Base-by-base conservation (phyloP, 768 basidiomycete species). In the Termitomyces sp. region DNA sequence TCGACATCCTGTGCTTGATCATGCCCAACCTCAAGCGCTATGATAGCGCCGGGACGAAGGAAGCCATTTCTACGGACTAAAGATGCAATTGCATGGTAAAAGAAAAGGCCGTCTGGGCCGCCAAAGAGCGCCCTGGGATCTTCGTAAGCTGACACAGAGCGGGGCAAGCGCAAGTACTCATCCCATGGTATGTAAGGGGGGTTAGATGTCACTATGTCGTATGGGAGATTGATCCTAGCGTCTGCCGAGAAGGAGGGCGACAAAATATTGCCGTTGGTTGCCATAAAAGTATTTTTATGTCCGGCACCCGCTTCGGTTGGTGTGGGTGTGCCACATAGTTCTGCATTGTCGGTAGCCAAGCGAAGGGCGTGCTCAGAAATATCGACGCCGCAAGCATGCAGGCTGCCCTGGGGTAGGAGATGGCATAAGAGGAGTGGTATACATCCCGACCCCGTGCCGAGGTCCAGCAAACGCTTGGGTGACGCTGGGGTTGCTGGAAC, bases 391-490 rank as follows among this genome's bases (percentile, higher is more conserved):
- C 81, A 74, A 2, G 89, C 84, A 9, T 72, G 76, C 50, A 85
- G 65, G 63, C 77, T 81, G 53, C 84, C 85, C 49, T 78, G 73
- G 16, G 86, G 83, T 75, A 85, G 84, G 51, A 86, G 74, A 65
- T 87, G 81, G 68, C 87, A 87, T 18, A 98, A 78, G n/a, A 93
- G 79, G 45, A 97, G 82, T 2, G 94, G 91, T 55, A 98, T 95
- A 71, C 94, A 95, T 15, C 91, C 96, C 0, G 93, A 85, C 50
- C 96, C 96, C 6, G 95, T 96, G 72, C 96, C 94, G 49, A 98
- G 84, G 75, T 99, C 96, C 36, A 98, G 79, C 32, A 96, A 73
- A 35, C 76, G 77, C 49, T 75, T 64, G 59, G 77, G 73, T 52
- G 65, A 70, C 58, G 72, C 65, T 42, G 73, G 65, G 16, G 73